These are phyloP conservation scores for Colletotrichum agaves DNA, from an alignment of 2,329 filamentous ascomycete genomes.

Conservation along the genomic window DNA sequence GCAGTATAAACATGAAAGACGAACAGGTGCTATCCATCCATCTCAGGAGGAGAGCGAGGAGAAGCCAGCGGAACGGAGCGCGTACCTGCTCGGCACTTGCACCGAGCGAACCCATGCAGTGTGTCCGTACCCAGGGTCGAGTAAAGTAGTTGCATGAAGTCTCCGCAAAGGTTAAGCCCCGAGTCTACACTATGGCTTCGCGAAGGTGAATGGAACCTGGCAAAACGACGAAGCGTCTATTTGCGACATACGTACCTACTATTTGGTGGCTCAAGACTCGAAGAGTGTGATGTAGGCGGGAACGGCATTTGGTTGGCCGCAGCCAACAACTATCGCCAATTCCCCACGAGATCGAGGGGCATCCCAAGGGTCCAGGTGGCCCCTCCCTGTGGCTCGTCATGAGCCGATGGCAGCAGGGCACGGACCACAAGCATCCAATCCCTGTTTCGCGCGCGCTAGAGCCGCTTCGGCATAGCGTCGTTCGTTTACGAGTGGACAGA, in stretches of 20 bases:
- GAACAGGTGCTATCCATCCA: not conserved
- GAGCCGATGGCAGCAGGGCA: slow-evolving; percentile 25
- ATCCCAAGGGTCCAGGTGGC: slow-evolving; percentile 32
- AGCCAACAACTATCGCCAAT: slow-evolving; percentile 28
- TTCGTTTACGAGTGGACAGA: slow-evolving; percentile 14
- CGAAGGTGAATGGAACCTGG: slow-evolving; percentile 20
- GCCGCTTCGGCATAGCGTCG: slow-evolving; percentile 16
- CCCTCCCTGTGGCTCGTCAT: slow-evolving; percentile 37
- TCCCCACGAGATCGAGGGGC: slow-evolving; percentile 39
- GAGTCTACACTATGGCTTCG: slow-evolving; percentile 11
- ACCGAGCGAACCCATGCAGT: slow-evolving; percentile 3
- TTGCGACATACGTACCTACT: slow-evolving; percentile 16
- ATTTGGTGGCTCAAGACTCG: not conserved
- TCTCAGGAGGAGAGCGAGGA: not conserved
- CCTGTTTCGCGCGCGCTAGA: not conserved
- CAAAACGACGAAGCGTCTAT: slow-evolving; percentile 25
- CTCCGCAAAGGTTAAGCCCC: slow-evolving; percentile 14
- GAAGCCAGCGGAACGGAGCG: not conserved
- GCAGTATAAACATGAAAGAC: not conserved
- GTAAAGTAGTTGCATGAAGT: slow-evolving; percentile 22
- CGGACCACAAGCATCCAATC: slow-evolving; percentile 12
- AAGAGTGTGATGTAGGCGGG: slow-evolving; percentile 20
- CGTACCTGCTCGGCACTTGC: slow-evolving; percentile 3
- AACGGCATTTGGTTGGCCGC: slow-evolving; percentile 34
- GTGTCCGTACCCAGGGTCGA: not conserved